phyloP scores from a whole-genome alignment of 148 eudicot species.

The Amaranthus cruentus region DNA sequence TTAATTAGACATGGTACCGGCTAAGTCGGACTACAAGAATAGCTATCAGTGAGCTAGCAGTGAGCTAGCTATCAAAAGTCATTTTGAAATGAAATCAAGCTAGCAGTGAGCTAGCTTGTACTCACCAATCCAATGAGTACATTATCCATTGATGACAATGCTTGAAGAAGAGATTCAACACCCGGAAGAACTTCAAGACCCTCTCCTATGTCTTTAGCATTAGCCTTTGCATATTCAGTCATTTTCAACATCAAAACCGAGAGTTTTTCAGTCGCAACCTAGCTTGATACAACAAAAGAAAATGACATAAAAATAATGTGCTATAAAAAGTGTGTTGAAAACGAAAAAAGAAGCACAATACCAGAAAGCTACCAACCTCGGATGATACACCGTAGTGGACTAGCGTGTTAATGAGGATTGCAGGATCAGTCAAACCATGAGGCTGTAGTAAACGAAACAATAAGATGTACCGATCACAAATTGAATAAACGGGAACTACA shows the following conservation, averaged over 20 bases:
- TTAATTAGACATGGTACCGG: not conserved
- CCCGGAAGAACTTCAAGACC: slow-evolving; percentile 23
- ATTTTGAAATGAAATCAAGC: not conserved
- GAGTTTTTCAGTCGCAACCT: slow-evolving; percentile 19
- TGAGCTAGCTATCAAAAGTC: not conserved
- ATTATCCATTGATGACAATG: slow-evolving; percentile 20
- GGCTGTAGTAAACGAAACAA: slow-evolving; percentile 7
- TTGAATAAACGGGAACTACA: not conserved
- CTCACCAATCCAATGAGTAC: slow-evolving; percentile 18
- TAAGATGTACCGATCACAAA: not conserved
- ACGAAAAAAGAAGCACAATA: not conserved
- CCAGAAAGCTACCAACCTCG: slow-evolving; percentile 11
- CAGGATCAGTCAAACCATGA: slow-evolving; percentile 20
- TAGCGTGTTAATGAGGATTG: slow-evolving; percentile 17
- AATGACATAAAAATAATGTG: not conserved
- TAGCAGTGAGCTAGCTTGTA: not conserved
- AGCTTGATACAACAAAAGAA: slow-evolving; percentile 2
- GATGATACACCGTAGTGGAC: slow-evolving; percentile 18
- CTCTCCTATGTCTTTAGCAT: slow-evolving; percentile 13
- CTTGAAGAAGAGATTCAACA: slow-evolving; percentile 19
- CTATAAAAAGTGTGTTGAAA: not conserved
- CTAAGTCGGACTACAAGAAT: not conserved
- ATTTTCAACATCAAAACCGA: slow-evolving; percentile 13
- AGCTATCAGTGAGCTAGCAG: not conserved
- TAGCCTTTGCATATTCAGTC: slow-evolving; percentile 19